Base-by-base conservation (phyloP, 2,329 filamentous ascomycete genomes). In the Rasamsonia emersonii region DNA sequence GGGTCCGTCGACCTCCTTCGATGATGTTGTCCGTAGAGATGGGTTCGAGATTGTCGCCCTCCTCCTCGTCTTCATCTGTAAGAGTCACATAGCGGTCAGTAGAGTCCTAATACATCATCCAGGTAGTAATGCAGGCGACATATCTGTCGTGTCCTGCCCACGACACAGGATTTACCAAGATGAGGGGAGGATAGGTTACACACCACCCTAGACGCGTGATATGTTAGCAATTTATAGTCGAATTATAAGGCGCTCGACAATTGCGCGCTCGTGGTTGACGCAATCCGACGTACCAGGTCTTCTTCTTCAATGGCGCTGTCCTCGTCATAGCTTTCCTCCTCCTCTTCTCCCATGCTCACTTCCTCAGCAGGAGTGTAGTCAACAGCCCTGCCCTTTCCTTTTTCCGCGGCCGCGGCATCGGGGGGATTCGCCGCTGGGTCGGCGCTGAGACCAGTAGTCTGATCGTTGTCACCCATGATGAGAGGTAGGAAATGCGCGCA, bases 11-110 rank as follows among this genome's bases (percentile, higher is more conserved):
- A 42, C 80, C 80, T 43, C 71, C 73, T 37, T 66, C 59, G 54
- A 96, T 78, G 59, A 96, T 93, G 73, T 96, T 96, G 58, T 75
- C 75, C 36, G 75, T 68, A 56, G 93, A 85, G 58, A 98, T 95
- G 64, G 89, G 88, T 57, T 93, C 84, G 71, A 94, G 75, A 61
- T 83, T 82, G 52, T 85, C 73, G 11, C 52, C 67, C 34, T 86
- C 85, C 26, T 82, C 81, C 32, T 84, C 82, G 47, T 81, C 79
- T 35, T 66, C 72, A 64, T 59, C 52, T 49, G 35, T 16, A 8
- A 26, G 5, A 26, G 24, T 24, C 18, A n/a, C n/a, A n/a, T n/a
- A n/a, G n/a, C 8, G 11, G 11, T 28, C 25, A 30, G 33, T 18
- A 13, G 11, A n/a, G 4, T 18, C 2, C n/a, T 16, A 15, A 28